phyloP scores from a whole-genome alignment of 164 flowering plant species.

The Stephania japonica region DNA sequence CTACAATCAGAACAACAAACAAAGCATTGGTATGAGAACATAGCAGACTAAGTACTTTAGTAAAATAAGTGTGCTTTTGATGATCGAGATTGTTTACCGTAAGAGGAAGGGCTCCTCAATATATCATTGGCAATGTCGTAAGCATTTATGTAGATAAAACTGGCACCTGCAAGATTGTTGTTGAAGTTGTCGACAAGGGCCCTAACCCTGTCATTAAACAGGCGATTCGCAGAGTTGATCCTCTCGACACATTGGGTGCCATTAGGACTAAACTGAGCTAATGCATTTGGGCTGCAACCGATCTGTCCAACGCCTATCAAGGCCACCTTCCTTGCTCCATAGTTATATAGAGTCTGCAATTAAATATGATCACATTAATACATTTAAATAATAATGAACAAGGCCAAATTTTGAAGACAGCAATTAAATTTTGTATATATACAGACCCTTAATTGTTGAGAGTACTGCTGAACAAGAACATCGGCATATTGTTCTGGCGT shows the following conservation, averaged over 20 bases:
- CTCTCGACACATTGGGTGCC: slow-evolving; percentile 42
- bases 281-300: slow-evolving; percentile 68
- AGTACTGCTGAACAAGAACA: slow-evolving; percentile 50
- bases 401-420: no score
- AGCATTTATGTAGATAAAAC: slow-evolving; percentile 44
- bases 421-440: neutral
- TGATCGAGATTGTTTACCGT: slow-evolving; percentile 28
- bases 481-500: slow-evolving; percentile 63
- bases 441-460: slow-evolving; percentile 43
- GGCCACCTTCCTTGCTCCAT: slow-evolving; percentile 80
- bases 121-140: slow-evolving; percentile 61
- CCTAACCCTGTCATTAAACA: slow-evolving; percentile 48
- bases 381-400: no score
- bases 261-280: slow-evolving; percentile 47
- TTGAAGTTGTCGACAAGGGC: slow-evolving; percentile 36
- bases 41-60: no score
- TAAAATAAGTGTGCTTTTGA: neutral
- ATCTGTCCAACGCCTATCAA: slow-evolving; percentile 63
- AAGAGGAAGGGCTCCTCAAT: slow-evolving; percentile 32
- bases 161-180: slow-evolving; percentile 30
- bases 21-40: neutral
- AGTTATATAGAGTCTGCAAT: slow-evolving; percentile 47
- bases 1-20: slow-evolving; percentile 25
- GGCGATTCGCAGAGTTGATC: slow-evolving; percentile 47
- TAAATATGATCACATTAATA: neutral